Conservation (phyloP, 2,329 filamentous ascomycete species). For the Ophiocordyceps camponoti-rufipedis region DNA sequence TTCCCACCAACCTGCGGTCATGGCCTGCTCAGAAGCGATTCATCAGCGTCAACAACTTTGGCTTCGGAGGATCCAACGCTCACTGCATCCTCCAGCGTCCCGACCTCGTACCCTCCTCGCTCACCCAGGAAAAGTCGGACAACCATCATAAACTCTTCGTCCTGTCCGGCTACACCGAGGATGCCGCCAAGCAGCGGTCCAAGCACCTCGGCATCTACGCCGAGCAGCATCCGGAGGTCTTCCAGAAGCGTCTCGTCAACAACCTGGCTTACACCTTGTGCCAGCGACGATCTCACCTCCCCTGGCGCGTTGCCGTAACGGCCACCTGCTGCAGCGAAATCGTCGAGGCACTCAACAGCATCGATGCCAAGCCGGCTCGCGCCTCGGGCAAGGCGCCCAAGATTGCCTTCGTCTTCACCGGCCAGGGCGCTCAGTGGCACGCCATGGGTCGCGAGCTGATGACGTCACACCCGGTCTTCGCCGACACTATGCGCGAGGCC, state of each 20-base stretch:
- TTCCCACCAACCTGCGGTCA: constrained; percentile 22
- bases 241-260: constrained; percentile 22
- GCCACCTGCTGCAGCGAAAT: constrained; percentile 25
- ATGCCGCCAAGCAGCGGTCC: constrained; percentile 12
- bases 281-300: constrained; percentile 23
- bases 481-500: constrained; percentile 11
- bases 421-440: constrained; percentile 20
- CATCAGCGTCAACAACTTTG: constrained; percentile 30
- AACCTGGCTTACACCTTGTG: constrained; percentile 30
- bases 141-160: constrained; percentile 20
- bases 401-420: constrained; percentile 18
- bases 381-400: constrained; percentile 5
- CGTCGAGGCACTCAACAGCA: constrained; percentile 22
- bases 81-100: constrained; percentile 19
- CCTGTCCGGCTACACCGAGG: constrained; percentile 19
- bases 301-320: constrained; percentile 24
- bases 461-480: constrained; percentile 16
- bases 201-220: constrained; percentile 18
- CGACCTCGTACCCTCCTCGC: not conserved
- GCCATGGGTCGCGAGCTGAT: constrained; percentile 20
- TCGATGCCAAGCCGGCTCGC: constrained; percentile 3
- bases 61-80: constrained; percentile 26
- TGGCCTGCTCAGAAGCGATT: constrained; percentile 30
- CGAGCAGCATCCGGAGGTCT: constrained; percentile 22
- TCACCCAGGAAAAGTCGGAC: constrained; percentile 3